Percentiles rank a stretch among this genome's conserved stretches.
These are phyloP conservation scores for Neopestalotiopsis rosae DNA, from an alignment of 2,329 filamentous ascomycete genomes.

Conservation along the genomic window DNA sequence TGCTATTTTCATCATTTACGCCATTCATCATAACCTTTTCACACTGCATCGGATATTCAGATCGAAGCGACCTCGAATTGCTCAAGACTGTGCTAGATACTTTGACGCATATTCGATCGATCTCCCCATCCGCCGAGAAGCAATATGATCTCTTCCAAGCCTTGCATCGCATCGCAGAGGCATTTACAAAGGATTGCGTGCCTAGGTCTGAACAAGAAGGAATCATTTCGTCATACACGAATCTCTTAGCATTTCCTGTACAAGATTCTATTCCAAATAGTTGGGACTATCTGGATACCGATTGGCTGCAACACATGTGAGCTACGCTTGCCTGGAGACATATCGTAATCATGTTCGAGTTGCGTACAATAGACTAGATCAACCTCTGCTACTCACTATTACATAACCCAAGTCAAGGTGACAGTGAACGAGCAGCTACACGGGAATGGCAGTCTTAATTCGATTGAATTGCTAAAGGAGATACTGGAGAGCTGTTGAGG, in stretches of 20 bases:
- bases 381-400: not conserved
- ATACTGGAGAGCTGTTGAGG: not conserved
- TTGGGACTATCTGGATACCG: not conserved
- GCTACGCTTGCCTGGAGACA: not conserved
- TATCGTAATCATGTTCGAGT: not conserved
- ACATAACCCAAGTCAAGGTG: not conserved
- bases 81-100: not conserved
- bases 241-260: not conserved
- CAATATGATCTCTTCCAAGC: not conserved
- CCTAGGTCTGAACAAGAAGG: not conserved
- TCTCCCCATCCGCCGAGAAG: not conserved
- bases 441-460: not conserved
- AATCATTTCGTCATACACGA: not conserved
- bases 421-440: not conserved
- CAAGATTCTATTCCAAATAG: not conserved
- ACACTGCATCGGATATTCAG: not conserved
- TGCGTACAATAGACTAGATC: not conserved
- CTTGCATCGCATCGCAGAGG: not conserved
- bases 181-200: not conserved
- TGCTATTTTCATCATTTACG: not conserved
- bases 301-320: not conserved
- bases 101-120: not conserved
- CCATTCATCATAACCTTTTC: slow-evolving; percentile 1
- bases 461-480: not conserved
- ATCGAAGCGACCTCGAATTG: not conserved